Percentiles rank a stretch among this genome's conserved stretches.
phyloP scores from a whole-genome alignment of 805 yeast species.

The Ogataea allantospora region DNA sequence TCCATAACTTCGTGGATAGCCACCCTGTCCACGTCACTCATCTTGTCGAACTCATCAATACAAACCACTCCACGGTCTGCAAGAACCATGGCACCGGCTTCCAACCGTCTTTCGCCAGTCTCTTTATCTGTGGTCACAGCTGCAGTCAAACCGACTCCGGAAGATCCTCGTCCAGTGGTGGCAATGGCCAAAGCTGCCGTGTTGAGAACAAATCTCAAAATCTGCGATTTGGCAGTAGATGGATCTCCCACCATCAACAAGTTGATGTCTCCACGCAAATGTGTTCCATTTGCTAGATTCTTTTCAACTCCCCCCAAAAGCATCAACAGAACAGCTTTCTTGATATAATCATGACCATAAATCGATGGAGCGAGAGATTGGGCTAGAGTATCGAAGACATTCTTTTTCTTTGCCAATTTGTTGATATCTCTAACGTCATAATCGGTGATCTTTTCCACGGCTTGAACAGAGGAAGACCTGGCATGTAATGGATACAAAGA shows the following conservation, averaged over 20 bases:
- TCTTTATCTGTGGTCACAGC: conserved; percentile 96
- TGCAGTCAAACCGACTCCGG: conserved; percentile 99
- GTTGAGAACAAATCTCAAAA: conserved; percentile 88
- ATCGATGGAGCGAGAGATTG: conserved; percentile 94
- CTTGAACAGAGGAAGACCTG: conserved; percentile 60
- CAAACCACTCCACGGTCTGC: conserved; percentile 98
- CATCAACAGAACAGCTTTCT: conserved; percentile 87
- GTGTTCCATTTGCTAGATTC: conserved; percentile 91
- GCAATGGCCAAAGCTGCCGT: conserved; percentile 96
- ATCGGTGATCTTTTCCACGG: conserved; percentile 78
- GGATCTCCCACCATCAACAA: conserved; percentile 98
- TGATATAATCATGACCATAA: conserved; percentile 88
- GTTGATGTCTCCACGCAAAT: conserved; percentile 96
- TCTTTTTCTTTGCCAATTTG: conserved; percentile 63
- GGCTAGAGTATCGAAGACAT: conserved; percentile 75
- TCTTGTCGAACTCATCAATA: conserved; percentile 98
- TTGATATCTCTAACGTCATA: conserved; percentile 84
- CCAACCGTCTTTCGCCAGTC: conserved; percentile 93
- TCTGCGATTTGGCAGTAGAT: conserved; percentile 96
- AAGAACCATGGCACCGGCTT: conserved; percentile 99
- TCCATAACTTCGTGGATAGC: conserved; percentile 99
- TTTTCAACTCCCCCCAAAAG: conserved; percentile 92
- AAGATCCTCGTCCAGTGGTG: conserved; percentile 98
- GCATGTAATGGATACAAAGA: conserved; percentile 88
- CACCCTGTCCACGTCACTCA: conserved; percentile 95